A percentile compares a stretch with the other conserved stretches of the same genome.
These are phyloP conservation scores for Ophiosphaerella herpotricha DNA, from an alignment of 2,329 filamentous ascomycete genomes.

Conservation along the genomic window DNA sequence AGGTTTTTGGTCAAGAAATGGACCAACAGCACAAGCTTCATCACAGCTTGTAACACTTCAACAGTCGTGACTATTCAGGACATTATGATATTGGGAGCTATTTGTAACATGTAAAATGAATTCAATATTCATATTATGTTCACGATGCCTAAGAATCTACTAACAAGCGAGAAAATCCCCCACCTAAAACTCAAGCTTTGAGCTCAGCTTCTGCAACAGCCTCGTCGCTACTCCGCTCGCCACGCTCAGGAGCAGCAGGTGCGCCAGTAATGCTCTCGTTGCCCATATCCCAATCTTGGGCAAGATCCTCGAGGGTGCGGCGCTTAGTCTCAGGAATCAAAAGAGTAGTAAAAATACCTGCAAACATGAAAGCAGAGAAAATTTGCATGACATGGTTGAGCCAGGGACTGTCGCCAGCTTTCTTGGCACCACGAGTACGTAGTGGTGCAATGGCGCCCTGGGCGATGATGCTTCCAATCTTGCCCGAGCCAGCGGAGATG, in stretches of 20 bases:
- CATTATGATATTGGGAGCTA: no score
- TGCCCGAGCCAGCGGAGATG: constrained; percentile 55
- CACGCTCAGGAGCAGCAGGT: constrained; percentile 20
- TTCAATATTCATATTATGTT: no score
- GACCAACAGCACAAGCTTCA: no score
- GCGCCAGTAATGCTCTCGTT: constrained; percentile 37
- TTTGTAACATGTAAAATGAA: no score
- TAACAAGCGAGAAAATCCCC: background rate
- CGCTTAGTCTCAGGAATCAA: constrained; percentile 79
- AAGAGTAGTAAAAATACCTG: constrained; percentile 68
- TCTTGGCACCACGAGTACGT: constrained; percentile 56
- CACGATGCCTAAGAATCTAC: background rate
- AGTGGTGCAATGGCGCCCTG: constrained; percentile 55
- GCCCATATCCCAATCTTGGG: constrained; percentile 47
- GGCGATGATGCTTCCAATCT: constrained; percentile 56
- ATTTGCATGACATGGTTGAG: constrained; percentile 76
- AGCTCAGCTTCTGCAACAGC: constrained; percentile 6
- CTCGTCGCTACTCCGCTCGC: constrained; percentile 30
- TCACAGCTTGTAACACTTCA: no score
- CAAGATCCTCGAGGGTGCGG: constrained; percentile 72
- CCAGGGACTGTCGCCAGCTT: constrained; percentile 60
- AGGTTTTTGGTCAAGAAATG: no score
- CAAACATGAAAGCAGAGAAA: constrained; percentile 79
- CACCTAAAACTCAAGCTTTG: constrained; percentile 7
- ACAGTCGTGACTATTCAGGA: no score